phyloP scores from a whole-genome alignment of 495 filamentous ascomycete genomes.

The Ramalina intermedia region DNA sequence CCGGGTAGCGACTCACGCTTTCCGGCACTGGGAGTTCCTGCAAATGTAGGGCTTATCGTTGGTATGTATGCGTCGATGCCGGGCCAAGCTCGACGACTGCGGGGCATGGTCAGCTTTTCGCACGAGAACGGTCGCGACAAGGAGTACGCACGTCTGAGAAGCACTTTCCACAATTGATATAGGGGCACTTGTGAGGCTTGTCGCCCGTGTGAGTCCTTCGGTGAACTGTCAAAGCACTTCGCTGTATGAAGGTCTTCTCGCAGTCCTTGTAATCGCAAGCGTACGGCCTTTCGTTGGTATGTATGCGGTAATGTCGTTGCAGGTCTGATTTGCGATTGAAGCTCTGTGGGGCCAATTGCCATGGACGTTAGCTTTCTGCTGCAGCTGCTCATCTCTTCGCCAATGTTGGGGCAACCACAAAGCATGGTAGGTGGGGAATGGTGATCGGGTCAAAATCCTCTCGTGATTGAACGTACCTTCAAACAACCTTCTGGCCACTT shows the following conservation, averaged over 20 bases:
- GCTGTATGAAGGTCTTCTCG: conserved; percentile 81
- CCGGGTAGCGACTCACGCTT: conserved; percentile 42
- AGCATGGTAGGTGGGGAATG: not conserved
- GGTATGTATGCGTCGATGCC: conserved; percentile 77
- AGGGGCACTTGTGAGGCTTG: conserved; percentile 74
- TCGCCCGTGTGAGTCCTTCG: conserved; percentile 79
- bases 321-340: conserved; percentile 92
- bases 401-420: not conserved
- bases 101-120: conserved; percentile 8
- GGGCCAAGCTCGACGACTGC: conserved; percentile 75
- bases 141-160: conserved; percentile 59
- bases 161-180: conserved; percentile 64
- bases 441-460: too few relatives aligned
- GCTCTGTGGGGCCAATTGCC: conserved; percentile 34
- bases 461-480: conserved; percentile 2
- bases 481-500: conserved; percentile 12
- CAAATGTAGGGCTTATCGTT: conserved; percentile 78
- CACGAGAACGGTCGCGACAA: conserved; percentile 5
- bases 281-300: conserved; percentile 81
- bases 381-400: not conserved
- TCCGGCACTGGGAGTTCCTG: conserved; percentile 59
- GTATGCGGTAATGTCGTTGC: conserved; percentile 76
- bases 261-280: conserved; percentile 54
- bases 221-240: conserved; percentile 77
- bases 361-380: not conserved